Evolutionary conservation across 805 yeast genomes (phyloP).

Genomic region (Brettanomyces nanus): DNA sequence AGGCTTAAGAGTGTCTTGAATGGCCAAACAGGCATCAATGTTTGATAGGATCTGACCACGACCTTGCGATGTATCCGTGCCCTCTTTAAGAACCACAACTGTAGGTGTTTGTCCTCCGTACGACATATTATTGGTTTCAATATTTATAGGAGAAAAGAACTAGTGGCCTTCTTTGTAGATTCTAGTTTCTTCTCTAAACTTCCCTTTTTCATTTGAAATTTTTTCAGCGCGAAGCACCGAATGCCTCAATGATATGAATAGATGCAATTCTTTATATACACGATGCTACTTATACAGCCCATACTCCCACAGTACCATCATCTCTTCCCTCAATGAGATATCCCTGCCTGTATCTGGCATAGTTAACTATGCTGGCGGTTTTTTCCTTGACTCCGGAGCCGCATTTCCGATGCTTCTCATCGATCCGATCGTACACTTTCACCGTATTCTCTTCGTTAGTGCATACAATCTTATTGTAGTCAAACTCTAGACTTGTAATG

Average conservation of each 20-base stretch:
- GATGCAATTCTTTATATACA: neutral
- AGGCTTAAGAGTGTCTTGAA: slow-evolving; percentile 90
- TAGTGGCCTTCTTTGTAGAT: no score
- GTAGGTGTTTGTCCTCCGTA: slow-evolving; percentile 91
- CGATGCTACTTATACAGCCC: slow-evolving; percentile 39
- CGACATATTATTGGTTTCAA: slow-evolving; percentile 42
- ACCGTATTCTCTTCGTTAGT: slow-evolving; percentile 42
- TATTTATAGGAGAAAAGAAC: no score
- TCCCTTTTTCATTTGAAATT: no score
- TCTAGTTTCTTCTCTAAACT: no score
- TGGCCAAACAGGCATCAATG: slow-evolving; percentile 94
- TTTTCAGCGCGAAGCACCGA: neutral
- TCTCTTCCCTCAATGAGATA: slow-evolving; percentile 58
- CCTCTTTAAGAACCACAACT: slow-evolving; percentile 95
- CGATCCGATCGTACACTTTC: slow-evolving; percentile 50
- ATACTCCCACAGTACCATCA: slow-evolving; percentile 53
- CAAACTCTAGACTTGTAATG: slow-evolving; percentile 51
- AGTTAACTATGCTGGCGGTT: slow-evolving; percentile 28
- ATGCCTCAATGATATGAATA: neutral
- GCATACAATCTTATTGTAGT: slow-evolving; percentile 42
- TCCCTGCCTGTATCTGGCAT: slow-evolving; percentile 50
- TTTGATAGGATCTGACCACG: slow-evolving; percentile 91
- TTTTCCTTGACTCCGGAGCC: slow-evolving; percentile 30
- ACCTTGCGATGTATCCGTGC: slow-evolving; percentile 96
- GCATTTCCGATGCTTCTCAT: slow-evolving; percentile 44